Base-by-base conservation (phyloP, 129 eudicot species). In the Heracleum sosnowskyi region DNA sequence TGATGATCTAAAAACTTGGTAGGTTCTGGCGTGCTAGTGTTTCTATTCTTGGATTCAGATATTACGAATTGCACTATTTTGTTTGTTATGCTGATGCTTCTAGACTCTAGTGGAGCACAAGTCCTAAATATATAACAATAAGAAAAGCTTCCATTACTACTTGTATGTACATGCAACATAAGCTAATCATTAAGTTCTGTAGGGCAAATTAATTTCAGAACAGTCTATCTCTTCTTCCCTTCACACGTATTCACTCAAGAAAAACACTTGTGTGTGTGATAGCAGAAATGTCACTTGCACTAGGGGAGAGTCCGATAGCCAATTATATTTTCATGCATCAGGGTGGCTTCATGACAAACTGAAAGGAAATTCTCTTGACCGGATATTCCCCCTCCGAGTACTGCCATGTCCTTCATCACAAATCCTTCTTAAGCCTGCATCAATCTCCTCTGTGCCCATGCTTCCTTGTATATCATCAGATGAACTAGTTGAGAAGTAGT, bases 261-360 rank as follows among this genome's bases (percentile, higher is more conserved):
- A 78, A 79, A 83, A 60, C 90, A 90, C 68, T 80, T 84, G 82
- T 91, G 5, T 46, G 51, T 46, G 51, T 13, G 85, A 79, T 85
- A 73, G 96, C 60, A 24, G 96, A 92, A 72, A 85, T 84, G 68
- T 88, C 90, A 73, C 87, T 87, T 36, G 90, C 85, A 79, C 96
- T 87, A 2, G 89, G 69, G 39, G 90, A 39, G 96, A 88, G 35
- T 90, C 97, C 98, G 90, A 90, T 83, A 90, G 81, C 81, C 29
- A 24, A 10, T 63, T 86, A 40, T 78, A 81, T 84, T 81, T 84
- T 90, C 87, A 82, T 63, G 84, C 78, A 69, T 87, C 88, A n/a
- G 78, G 70, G 0, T 69, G 64, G 68, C 75, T 51, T n/a, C 85
- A 69, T 29, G 93, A 88, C 86, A 78, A 78, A 73, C 86, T 89